phyloP scores from a whole-genome alignment of 2,329 filamentous ascomycete genomes.

The Pyrenochaeta sp. region DNA sequence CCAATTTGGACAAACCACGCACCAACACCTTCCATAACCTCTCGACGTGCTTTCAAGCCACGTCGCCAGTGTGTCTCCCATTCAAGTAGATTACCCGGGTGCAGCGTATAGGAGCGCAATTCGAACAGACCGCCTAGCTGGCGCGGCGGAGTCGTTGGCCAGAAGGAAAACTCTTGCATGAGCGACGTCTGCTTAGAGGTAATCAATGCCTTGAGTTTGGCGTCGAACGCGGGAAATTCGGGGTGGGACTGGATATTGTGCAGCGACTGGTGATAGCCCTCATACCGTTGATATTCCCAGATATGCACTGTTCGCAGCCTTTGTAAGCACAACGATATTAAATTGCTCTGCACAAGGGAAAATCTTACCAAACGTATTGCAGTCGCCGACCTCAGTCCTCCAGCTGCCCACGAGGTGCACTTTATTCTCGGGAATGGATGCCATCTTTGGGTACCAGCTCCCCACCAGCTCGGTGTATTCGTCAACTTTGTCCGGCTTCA shows the following conservation, averaged over 20 bases:
- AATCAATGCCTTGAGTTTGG: constrained; percentile 85
- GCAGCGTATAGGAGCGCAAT: constrained; percentile 93
- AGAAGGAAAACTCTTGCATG: constrained; percentile 99
- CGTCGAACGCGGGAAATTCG: constrained; percentile 84
- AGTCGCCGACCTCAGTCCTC: constrained; percentile 97
- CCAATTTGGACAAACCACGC: constrained; percentile 99
- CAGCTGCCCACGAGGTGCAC: constrained; percentile 97
- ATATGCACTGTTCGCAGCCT: constrained; percentile 81
- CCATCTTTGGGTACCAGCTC: constrained; percentile 91
- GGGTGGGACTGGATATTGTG: constrained; percentile 84
- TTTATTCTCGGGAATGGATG: constrained; percentile 83
- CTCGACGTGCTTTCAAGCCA: constrained; percentile 85
- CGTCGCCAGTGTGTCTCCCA: constrained; percentile 99
- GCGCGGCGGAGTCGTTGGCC: constrained; percentile 92
- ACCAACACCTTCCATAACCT: constrained; percentile 98
- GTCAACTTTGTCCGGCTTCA: constrained; percentile 93
- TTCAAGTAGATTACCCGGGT: constrained; percentile 93
- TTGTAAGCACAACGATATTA: constrained; percentile 12
- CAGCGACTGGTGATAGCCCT: constrained; percentile 92
- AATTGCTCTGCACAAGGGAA: background rate
- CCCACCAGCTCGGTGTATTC: constrained; percentile 93
- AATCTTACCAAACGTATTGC: constrained; percentile 87
- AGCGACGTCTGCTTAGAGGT: constrained; percentile 84
- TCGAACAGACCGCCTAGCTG: constrained; percentile 93
- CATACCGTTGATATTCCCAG: constrained; percentile 98